Evolutionary conservation across 441 rosid species (phyloP), one percentile per base, ranked within the genome.

Genomic region (Adansonia gregorii): DNA sequence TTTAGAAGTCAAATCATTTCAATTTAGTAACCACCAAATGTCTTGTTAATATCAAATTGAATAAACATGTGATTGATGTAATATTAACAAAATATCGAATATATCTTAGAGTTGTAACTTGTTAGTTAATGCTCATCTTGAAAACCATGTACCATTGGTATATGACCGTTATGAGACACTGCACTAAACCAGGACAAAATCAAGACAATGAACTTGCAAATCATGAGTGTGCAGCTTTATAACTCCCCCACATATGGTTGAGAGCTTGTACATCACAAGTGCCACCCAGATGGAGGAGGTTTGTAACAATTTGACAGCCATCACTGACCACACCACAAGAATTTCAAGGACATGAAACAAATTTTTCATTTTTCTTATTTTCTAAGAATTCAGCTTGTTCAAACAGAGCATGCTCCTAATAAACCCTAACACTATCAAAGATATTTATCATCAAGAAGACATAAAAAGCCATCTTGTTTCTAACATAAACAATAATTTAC

Each of bases 401-500:
- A 48, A 69, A 52, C 61, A 19, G 11, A 1, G 75, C 51, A 55
- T 19, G 19, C 35, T 55, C 3, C 51, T 72, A 55, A 17, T 39
- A 17, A 39, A 56, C 65, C 39, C 46, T 27, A 61, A 2, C 66
- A 19, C 65, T 11, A 56, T 54, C 65, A 55, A 72, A 35, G 64
- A 54, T 49, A 27, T 10, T 52, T 54, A 55, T 72, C 61, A 11
- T 56, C 17, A 17, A 39, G 52, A 39, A 56, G 17, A 65, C 51
- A 49, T 48, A 27, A 51, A 61, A 51, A 12, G 46, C 60, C 12
- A 61, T 39, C 24, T 66, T 77, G 71, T 64, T 49, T 31, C 72
- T 67, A 67, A 59, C 72, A 41, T 59, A 67, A 77, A 60, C 45
- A 73, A 77, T 3, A 4, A 77, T 58, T 19, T 20, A 55, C 31